These are phyloP conservation scores for Phaeophleospora eucalypticola DNA, from an alignment of 2,329 filamentous ascomycete species.

Conservation along the genomic window DNA sequence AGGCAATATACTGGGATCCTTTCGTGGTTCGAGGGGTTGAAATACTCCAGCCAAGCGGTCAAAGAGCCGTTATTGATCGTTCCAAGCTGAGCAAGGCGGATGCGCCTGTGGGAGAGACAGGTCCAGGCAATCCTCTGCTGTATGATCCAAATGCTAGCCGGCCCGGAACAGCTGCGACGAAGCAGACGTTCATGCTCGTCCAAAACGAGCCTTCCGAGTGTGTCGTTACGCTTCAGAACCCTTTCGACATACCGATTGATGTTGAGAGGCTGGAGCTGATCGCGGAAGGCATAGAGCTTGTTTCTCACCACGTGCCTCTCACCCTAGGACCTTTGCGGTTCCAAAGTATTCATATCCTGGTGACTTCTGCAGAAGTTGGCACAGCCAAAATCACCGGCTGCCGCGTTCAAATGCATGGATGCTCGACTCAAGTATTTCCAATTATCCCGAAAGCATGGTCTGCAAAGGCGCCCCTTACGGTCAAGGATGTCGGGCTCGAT, in stretches of 20 bases:
- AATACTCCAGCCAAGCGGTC: conserved; percentile 49
- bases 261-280: conserved; percentile 77
- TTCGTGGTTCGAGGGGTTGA: conserved; percentile 79
- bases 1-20: conserved; percentile 94
- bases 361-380: conserved; percentile 64
- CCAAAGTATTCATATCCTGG: conserved; percentile 69
- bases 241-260: conserved; percentile 87
- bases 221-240: conserved; percentile 82
- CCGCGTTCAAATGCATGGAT: conserved; percentile 73
- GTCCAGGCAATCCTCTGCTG: conserved; percentile 71
- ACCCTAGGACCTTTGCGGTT: conserved; percentile 77
- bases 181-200: conserved; percentile 62
- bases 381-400: conserved; percentile 72
- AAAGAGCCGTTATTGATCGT: conserved; percentile 20
- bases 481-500: conserved; percentile 52
- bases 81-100: conserved; percentile 17
- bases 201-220: conserved; percentile 75
- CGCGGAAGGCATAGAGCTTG: conserved; percentile 68
- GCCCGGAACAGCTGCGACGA: conserved; percentile 53
- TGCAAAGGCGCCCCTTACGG: conserved; percentile 63
- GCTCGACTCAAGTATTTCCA: conserved; percentile 75
- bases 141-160: conserved; percentile 87
- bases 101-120: conserved; percentile 7
- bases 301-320: conserved; percentile 60
- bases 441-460: conserved; percentile 77